phyloP scores from a whole-genome alignment of 495 filamentous ascomycete genomes.

The Neurospora sublineolata region DNA sequence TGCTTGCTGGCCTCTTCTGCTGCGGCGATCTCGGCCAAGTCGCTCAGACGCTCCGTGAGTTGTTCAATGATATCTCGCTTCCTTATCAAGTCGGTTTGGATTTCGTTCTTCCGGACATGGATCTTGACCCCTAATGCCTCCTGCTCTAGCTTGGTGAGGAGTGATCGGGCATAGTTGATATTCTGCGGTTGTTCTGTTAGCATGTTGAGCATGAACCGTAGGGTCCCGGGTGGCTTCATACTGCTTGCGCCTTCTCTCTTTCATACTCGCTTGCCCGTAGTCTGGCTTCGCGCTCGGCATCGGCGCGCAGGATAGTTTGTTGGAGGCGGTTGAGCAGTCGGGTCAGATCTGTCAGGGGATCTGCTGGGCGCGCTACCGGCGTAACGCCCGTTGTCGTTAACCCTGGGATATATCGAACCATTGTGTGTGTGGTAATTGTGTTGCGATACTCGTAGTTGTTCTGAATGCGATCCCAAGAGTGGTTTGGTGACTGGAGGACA shows the following conservation, averaged over 20 bases:
- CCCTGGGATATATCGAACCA: conserved; percentile 20
- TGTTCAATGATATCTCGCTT: conserved; percentile 50
- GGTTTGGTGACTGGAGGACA: not conserved
- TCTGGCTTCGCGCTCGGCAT: conserved; percentile 43
- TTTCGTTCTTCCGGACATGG: conserved; percentile 50
- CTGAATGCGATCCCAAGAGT: not conserved
- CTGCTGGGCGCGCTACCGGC: conserved; percentile 4
- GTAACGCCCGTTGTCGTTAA: conserved; percentile 1
- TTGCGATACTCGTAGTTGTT: not conserved
- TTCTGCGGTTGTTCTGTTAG: conserved; percentile 39
- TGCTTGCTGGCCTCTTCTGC: conserved; percentile 11
- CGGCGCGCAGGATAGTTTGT: conserved; percentile 56
- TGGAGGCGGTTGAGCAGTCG: conserved; percentile 68
- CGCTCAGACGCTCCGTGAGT: conserved; percentile 49
- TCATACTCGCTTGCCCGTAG: conserved; percentile 57
- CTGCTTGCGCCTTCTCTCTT: conserved; percentile 52
- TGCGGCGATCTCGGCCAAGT: conserved; percentile 46
- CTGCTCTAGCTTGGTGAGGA: conserved; percentile 69
- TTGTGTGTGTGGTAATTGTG: not conserved
- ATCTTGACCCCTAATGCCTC: conserved; percentile 54
- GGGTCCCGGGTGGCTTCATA: conserved; percentile 25
- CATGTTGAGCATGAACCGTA: not conserved
- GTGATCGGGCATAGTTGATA: conserved; percentile 64
- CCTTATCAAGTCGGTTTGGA: conserved; percentile 52
- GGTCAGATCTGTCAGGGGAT: conserved; percentile 44